Base-by-base conservation (phyloP, 208 protist genomes). In the Leishmania major region DNA sequence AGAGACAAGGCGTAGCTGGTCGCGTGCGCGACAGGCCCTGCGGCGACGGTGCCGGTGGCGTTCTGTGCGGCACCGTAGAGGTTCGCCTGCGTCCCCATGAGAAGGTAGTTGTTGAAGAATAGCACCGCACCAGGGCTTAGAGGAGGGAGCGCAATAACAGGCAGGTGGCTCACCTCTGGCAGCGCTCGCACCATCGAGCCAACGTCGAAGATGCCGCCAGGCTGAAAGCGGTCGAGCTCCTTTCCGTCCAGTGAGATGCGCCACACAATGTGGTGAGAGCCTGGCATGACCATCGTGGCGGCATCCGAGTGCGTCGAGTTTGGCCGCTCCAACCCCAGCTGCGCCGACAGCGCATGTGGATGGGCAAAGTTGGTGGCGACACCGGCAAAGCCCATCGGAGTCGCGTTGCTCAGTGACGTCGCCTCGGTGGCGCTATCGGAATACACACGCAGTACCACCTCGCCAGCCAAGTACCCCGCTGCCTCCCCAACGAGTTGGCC, bases 401-500 rank as follows among this genome's bases (percentile, higher is more conserved):
- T 86, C 49, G 87, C 87, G 79, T 96, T 96, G 13, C 84, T 88
- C 75, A 97, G 90, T 35, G 82, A 78, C 22, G 81, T 82, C 60
- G 87, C 78, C 82, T 93, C 86, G 59, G 91, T 83, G 10, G 90
- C 85, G 64, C 80, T 88, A 70, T 97, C 94, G 47, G 86, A 72
- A 87, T 90, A 96, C 35, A 96, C 83, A 22, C 94, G 92, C 35
- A 96, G 79, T 28, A 95, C 87, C 10, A 95, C 86, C 45, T 94
- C 91, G 19, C 94, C 94, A 3, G 90, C 67, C 60, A 97, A 86
- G 35, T 89, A 88, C 13, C 90, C 93, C 5, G 92, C 90, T 0
- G 90, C 93, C 79, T 91, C 87, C 7, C 93, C 94, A 35, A 96
- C 77, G 1, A 73, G 69, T 11, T 59, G 47, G 64, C 92, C 94